These are phyloP conservation scores for Aspergillus texensis DNA, from an alignment of 2,329 filamentous ascomycete species.

Conservation along the genomic window DNA sequence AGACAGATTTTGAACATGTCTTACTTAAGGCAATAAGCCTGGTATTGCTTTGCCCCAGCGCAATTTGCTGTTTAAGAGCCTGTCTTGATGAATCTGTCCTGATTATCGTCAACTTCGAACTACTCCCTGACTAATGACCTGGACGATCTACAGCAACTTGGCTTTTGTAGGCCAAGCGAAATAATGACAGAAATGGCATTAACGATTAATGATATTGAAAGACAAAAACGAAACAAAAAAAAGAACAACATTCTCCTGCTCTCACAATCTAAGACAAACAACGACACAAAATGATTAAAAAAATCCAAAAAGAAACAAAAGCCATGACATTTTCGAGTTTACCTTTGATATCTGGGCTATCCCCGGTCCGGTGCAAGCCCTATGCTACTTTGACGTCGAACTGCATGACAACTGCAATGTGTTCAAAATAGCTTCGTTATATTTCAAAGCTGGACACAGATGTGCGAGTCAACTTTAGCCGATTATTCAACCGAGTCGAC, in stretches of 20 bases:
- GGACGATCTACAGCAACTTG: constrained; percentile 27
- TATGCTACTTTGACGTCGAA: neutral
- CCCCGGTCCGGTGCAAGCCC: neutral
- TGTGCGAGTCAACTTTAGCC: neutral
- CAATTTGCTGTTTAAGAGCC: neutral
- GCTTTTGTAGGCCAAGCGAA: constrained; percentile 16
- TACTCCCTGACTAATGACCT: constrained; percentile 32
- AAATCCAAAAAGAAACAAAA: neutral
- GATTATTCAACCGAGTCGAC: constrained; percentile 1
- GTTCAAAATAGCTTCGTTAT: neutral
- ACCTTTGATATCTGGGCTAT: neutral
- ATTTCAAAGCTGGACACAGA: neutral
- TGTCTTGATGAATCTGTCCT: constrained; percentile 19
- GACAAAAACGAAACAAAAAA: constrained; percentile 9
- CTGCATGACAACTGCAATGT: neutral
- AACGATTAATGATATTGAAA: constrained; percentile 25
- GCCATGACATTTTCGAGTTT: neutral
- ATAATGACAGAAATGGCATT: constrained; percentile 39
- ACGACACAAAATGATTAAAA: constrained; percentile 4
- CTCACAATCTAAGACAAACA: neutral
- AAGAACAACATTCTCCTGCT: constrained; percentile 7
- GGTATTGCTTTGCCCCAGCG: neutral
- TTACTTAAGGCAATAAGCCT: constrained; percentile 30
- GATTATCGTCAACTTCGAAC: constrained; percentile 25
- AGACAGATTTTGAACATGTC: constrained; percentile 43